A percentile compares a stretch with the other conserved stretches of the same genome.
Conservation (phyloP, 2,329 filamentous ascomycete species). For the Beauveria scarabaeidicola region DNA sequence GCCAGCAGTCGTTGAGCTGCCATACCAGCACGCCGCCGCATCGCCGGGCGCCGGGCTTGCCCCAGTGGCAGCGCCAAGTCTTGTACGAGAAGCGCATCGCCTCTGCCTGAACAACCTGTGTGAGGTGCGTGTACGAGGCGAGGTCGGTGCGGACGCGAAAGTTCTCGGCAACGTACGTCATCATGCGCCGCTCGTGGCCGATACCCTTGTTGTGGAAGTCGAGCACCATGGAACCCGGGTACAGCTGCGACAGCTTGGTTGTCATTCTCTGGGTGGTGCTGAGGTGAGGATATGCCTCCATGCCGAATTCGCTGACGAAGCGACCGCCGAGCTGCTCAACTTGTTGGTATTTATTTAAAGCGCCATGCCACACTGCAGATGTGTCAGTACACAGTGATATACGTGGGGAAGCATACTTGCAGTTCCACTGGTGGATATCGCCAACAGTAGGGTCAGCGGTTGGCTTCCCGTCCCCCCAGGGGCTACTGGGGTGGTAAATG, state of each 20-base stretch:
- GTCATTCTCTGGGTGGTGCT: slow-evolving; percentile 61
- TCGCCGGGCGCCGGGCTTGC: slow-evolving; percentile 43
- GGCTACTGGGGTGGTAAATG: slow-evolving; percentile 65
- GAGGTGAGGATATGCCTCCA: slow-evolving; percentile 61
- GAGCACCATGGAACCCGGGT: slow-evolving; percentile 61
- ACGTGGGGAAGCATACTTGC: slow-evolving; percentile 9
- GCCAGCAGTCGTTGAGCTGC: slow-evolving; percentile 66
- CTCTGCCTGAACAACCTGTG: slow-evolving; percentile 46
- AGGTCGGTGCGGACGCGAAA: slow-evolving; percentile 50
- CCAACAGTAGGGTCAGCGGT: slow-evolving; percentile 59
- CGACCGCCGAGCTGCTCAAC: slow-evolving; percentile 61
- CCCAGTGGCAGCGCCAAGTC: slow-evolving; percentile 55
- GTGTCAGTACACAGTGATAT: background rate
- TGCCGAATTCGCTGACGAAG: slow-evolving; percentile 77
- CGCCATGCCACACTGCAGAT: slow-evolving; percentile 54
- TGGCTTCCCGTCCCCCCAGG: slow-evolving; percentile 55
- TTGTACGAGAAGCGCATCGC: slow-evolving; percentile 43
- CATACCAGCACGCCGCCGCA: slow-evolving; percentile 59
- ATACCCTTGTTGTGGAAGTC: slow-evolving; percentile 80
- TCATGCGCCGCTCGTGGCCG: slow-evolving; percentile 66
- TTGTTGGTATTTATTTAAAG: slow-evolving; percentile 69
- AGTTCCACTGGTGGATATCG: slow-evolving; percentile 69
- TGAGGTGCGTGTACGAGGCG: slow-evolving; percentile 68
- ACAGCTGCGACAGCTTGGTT: slow-evolving; percentile 39
- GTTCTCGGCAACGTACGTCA: slow-evolving; percentile 70